Evolutionary conservation across 164 flowering plant species (phyloP), one percentile per base, ranked within the genome.

Genomic region (Brasenia schreberi): DNA sequence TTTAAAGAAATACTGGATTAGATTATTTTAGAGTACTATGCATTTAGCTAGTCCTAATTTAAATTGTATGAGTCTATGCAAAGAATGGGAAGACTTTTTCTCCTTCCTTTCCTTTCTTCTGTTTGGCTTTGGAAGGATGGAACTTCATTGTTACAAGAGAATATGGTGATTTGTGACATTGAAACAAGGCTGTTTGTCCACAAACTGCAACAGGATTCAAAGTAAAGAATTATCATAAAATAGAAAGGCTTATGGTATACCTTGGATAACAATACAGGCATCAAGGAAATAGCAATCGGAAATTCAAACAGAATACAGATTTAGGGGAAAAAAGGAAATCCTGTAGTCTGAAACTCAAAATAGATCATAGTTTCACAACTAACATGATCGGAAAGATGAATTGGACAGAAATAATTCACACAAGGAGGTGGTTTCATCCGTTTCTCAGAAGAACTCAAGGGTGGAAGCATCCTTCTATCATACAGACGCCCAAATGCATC

Each of bases 401-500:
- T 86, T 42, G 98, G 98, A 73, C 98, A 89, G 74, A 87, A 90
- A 78, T 89, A 90, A 75, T 81, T 83, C 64, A 94, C 92, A 80
- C 98, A 94, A 27, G 85, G 88, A 74, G 98, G 98, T 63, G 97
- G 97, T n/a, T 81, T 69, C 72, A 74, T 80, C 77, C 74, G 81
- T 63, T 80, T 83, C 78, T 69, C 83, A 69, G 87, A 75, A 60
- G 98, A 90, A 45, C 88, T 82, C 66, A 81, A 68, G 43, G 96
- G 89, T 14, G 97, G 96, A 71, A 94, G 85, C 98, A 94, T 94
- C 77, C 98, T 82, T 82, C 98, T 81, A 80, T 94, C 98, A 81
- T 94, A 94, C 67, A 94, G 71, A 44, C 98, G 92, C 68, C 93
- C 98, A 83, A 90, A 94, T 56, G 96, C 81, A 85, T 94, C 98